These are phyloP conservation scores for Macrotyloma uniflorum DNA, from an alignment of 306 rosid genomes.

Conservation along the genomic window DNA sequence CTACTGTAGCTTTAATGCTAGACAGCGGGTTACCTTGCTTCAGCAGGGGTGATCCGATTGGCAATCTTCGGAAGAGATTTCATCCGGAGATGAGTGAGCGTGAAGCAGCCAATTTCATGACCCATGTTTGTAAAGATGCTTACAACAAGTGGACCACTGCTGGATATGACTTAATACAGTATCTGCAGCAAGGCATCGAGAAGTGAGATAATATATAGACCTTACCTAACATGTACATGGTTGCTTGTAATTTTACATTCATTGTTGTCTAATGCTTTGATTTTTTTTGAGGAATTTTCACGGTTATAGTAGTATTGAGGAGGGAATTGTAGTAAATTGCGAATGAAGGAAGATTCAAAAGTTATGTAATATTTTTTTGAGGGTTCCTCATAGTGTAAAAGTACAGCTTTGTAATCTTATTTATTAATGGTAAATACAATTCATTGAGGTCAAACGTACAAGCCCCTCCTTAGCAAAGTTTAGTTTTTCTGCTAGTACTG, in stretches of 20 bases:
- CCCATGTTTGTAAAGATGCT: slow-evolving; percentile 94
- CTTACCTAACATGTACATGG: slow-evolving; percentile 60
- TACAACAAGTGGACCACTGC: slow-evolving; percentile 99
- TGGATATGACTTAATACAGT: slow-evolving; percentile 96
- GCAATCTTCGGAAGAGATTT: slow-evolving; percentile 94
- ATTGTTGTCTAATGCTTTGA: slow-evolving; percentile 36
- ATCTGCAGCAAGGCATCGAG: slow-evolving; percentile 98
- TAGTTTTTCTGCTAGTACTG: too few relatives aligned
- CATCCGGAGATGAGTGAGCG: slow-evolving; percentile 98
- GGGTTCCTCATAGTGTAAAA: slow-evolving; percentile 45
- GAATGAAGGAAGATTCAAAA: slow-evolving; percentile 33
- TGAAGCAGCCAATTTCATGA: slow-evolving; percentile 97
- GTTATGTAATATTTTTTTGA: slow-evolving; percentile 30
- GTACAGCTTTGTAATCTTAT: slow-evolving; percentile 41
- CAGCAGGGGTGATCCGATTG: slow-evolving; percentile 96
- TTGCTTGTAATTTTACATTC: slow-evolving; percentile 50
- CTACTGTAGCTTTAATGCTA: slow-evolving; percentile 80
- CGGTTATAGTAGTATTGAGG: slow-evolving; percentile 38
- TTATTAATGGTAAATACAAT: slow-evolving; percentile 38
- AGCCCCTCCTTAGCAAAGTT: too few relatives aligned
- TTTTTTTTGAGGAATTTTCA: slow-evolving; percentile 44
- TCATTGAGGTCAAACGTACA: slow-evolving; percentile 30
- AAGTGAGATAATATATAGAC: slow-evolving; percentile 51
- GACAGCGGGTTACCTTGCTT: slow-evolving; percentile 98
- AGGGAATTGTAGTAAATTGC: slow-evolving; percentile 39